Base-by-base conservation (phyloP, 1,284 basidiomycete species). In the Ganoderma multipileum region DNA sequence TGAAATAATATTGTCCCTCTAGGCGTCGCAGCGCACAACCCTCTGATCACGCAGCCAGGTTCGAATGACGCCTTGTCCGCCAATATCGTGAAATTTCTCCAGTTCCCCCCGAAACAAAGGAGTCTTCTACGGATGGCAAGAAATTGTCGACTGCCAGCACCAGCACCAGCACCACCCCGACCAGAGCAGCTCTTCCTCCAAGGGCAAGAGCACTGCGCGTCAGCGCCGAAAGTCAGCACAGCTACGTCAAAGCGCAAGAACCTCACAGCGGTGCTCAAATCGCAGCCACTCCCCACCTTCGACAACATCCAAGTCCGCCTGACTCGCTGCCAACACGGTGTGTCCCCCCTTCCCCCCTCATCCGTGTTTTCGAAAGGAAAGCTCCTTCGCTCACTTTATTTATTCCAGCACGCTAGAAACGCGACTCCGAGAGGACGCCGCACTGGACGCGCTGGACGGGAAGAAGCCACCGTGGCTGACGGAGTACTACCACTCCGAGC, bases 291-390 rank as follows among this genome's bases (percentile, higher is more conserved):
- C 12, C 67, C 70, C 2, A 58, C 54, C 26, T 28, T 68, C 18
- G 52, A 68, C 38, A 66, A 71, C 55, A 36, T 69, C 16, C 20
- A 63, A 1, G 54, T 71, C 6, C 50, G 38, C 20, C 57, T 69
- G 1, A 65, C 66, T 7, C 66, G 69, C 44, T 71, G 63, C 44
- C 66, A 66, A 2, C 39, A 57, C 16, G 42, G 70, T 71, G 47
- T 18, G 70, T 33, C 3, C 33, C 33, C 33, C 33, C 3, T 33
- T n/a, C n/a, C n/a, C n/a, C n/a, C n/a, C n/a, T n/a, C n/a, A 7
- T 3, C 33, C 7, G 33, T 33, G 33, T 3, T 33, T 33, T 33
- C 7, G 33, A 33, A 33, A 33, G 33, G 33, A 33, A 33, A 33
- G 7, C 33, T 33, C 33, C 33, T 7, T 36, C 33, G 23, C 58